phyloP scores from a whole-genome alignment of 441 rosid species.

The Pelargonium citronellum region DNA sequence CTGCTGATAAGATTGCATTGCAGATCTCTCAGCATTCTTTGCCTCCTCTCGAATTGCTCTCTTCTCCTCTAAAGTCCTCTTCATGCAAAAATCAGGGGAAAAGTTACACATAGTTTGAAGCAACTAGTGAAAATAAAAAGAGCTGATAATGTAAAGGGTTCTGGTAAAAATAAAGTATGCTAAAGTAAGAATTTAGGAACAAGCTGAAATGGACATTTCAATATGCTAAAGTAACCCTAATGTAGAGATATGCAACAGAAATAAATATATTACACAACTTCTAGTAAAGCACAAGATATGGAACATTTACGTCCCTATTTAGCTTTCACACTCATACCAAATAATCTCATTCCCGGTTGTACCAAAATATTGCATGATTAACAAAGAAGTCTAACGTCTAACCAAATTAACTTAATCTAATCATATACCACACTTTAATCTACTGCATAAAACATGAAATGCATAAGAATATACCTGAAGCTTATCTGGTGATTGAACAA shows the following conservation, averaged over 20 bases:
- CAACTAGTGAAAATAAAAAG: too few relatives aligned
- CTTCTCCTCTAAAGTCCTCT: slow-evolving; percentile 84
- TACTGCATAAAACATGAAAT: background rate
- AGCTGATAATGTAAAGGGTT: too few relatives aligned
- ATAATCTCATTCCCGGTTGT: background rate
- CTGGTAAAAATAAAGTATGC: background rate
- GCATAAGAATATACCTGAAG: slow-evolving; percentile 50
- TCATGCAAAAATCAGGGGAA: slow-evolving; percentile 15
- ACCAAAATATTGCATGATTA: background rate
- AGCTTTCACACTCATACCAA: background rate
- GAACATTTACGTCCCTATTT: background rate
- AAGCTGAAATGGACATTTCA: background rate
- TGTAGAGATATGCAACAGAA: background rate
- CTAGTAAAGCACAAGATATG: background rate
- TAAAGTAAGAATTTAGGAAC: background rate
- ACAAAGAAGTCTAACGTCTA: too few relatives aligned
- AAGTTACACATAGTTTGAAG: slow-evolving; percentile 8
- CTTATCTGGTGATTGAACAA: slow-evolving; percentile 93
- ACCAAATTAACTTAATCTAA: background rate
- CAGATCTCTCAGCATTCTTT: slow-evolving; percentile 56
- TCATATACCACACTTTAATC: background rate
- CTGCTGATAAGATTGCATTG: slow-evolving; percentile 62
- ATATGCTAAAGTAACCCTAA: background rate
- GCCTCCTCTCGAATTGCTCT: slow-evolving; percentile 57
- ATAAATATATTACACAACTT: background rate